These are phyloP conservation scores for Trametes cinnabarina DNA, from an alignment of 768 basidiomycete genomes.

Conservation along the genomic window DNA sequence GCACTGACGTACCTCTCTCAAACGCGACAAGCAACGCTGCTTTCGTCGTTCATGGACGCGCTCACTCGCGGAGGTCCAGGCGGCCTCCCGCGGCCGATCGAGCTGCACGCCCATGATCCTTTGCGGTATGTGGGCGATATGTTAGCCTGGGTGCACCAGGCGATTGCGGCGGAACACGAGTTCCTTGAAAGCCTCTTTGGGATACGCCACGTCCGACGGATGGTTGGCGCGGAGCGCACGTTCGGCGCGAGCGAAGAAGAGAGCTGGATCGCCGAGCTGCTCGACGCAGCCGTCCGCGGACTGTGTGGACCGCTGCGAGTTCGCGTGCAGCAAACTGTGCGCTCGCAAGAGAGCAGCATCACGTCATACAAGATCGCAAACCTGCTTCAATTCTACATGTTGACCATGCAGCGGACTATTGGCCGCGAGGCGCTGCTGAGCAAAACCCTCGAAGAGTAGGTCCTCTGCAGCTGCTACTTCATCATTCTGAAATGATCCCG, in stretches of 20 bases:
- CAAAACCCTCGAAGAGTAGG: slow-evolving; percentile 73
- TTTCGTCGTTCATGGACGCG: slow-evolving; percentile 81
- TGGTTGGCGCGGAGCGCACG: slow-evolving; percentile 72
- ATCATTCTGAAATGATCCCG: not conserved
- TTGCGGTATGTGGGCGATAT: slow-evolving; percentile 96
- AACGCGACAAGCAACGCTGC: slow-evolving; percentile 77
- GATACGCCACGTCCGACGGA: slow-evolving; percentile 54
- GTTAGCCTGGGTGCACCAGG: slow-evolving; percentile 97
- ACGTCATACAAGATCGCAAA: slow-evolving; percentile 91
- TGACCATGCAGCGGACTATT: slow-evolving; percentile 91
- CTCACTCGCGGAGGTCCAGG: slow-evolving; percentile 85
- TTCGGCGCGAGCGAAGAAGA: slow-evolving; percentile 62
- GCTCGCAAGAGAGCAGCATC: slow-evolving; percentile 91
- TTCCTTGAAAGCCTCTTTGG: slow-evolving; percentile 88
- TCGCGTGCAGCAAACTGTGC: slow-evolving; percentile 90
- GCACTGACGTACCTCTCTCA: slow-evolving; percentile 73
- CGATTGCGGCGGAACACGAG: slow-evolving; percentile 92
- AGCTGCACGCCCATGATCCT: slow-evolving; percentile 97
- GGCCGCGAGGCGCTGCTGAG: slow-evolving; percentile 81
- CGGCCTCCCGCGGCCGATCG: slow-evolving; percentile 88
- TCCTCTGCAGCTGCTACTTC: not conserved
- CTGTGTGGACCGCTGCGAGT: slow-evolving; percentile 90
- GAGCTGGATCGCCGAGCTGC: slow-evolving; percentile 72
- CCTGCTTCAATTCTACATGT: slow-evolving; percentile 88
- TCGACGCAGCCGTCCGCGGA: slow-evolving; percentile 81